These are phyloP conservation scores for Rhododendron griersonianum DNA, from an alignment of 148 eudicot species.

Conservation along the genomic window DNA sequence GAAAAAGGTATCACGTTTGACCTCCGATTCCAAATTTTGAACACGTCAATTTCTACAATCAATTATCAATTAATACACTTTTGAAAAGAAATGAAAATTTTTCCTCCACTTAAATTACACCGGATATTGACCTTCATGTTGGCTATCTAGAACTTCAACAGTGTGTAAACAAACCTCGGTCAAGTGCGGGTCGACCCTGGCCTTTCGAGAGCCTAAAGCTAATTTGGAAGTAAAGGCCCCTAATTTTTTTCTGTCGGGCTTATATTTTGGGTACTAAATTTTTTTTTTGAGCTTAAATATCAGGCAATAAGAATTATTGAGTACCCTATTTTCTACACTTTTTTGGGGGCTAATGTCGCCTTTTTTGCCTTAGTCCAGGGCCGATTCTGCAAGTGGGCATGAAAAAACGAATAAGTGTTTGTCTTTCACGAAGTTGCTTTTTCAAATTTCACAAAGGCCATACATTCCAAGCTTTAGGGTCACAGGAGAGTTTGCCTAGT, in stretches of 20 bases:
- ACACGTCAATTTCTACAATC: background rate
- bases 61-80: background rate
- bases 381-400: too few relatives aligned
- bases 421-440: background rate
- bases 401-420: too few relatives aligned
- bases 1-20: background rate
- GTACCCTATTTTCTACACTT: too few relatives aligned
- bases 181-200: background rate
- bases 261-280: too few relatives aligned
- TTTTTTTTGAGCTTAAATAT: too few relatives aligned
- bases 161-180: background rate
- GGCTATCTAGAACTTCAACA: background rate
- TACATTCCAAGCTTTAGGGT: too few relatives aligned
- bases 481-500: background rate
- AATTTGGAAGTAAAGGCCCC: too few relatives aligned
- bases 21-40: background rate
- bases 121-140: background rate
- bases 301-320: too few relatives aligned
- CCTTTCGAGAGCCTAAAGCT: too few relatives aligned
- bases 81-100: background rate
- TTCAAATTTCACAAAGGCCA: background rate
- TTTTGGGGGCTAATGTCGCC: background rate
- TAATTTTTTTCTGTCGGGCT: too few relatives aligned
- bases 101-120: too few relatives aligned
- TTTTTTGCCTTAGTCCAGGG: too few relatives aligned